Percentiles rank a stretch among this genome's conserved stretches.
These are phyloP conservation scores for Boletus speciosus DNA, from an alignment of 768 basidiomycete species.

Conservation along the genomic window DNA sequence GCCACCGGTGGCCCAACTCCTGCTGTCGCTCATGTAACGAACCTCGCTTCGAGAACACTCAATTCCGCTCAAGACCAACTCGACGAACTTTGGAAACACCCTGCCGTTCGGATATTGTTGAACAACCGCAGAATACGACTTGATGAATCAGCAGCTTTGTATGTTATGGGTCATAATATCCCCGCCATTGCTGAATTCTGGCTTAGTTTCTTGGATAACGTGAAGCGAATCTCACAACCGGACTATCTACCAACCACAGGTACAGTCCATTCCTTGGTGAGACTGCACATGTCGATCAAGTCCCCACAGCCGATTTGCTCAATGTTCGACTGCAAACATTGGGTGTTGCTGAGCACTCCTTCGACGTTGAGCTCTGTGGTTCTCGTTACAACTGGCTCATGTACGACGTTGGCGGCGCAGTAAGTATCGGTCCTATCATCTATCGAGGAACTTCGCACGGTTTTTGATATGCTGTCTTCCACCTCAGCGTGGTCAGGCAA, in stretches of 20 bases:
- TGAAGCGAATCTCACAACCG: conserved; percentile 61
- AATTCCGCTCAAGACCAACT: conserved; percentile 50
- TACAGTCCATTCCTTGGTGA: conserved; percentile 25
- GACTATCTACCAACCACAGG: conserved; percentile 74
- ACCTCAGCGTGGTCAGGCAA: conserved; percentile 58
- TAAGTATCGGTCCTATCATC: conserved; percentile 36
- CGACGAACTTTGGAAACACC: conserved; percentile 65
- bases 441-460: not conserved
- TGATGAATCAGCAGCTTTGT: conserved; percentile 79
- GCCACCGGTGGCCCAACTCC: conserved; percentile 31
- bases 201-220: conserved; percentile 62
- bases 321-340: conserved; percentile 78
- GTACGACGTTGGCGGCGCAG: conserved; percentile 82
- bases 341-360: conserved; percentile 74
- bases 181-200: conserved; percentile 2
- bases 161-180: conserved; percentile 24
- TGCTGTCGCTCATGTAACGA: conserved; percentile 41
- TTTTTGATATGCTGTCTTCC: conserved; percentile 7
- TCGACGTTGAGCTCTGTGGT: conserved; percentile 62
- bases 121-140: conserved; percentile 57
- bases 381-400: conserved; percentile 70
- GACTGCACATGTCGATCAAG: not conserved
- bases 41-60: conserved; percentile 55
- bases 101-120: conserved; percentile 56
- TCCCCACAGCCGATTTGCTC: conserved; percentile 62